Conservation (phyloP, 169 alveolate species). For the Plasmodium gallinaceum region DNA sequence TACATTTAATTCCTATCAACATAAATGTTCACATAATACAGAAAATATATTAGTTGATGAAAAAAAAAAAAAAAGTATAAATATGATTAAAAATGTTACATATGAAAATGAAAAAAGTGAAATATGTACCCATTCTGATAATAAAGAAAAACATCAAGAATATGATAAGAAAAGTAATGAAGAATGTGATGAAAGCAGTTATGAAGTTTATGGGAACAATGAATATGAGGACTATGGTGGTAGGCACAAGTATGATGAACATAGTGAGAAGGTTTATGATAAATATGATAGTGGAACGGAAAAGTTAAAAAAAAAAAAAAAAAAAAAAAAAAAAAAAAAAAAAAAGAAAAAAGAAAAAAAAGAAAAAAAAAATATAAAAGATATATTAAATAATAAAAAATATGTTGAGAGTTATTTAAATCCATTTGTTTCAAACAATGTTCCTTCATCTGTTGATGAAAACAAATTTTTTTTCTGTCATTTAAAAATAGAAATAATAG, state of each 20-base stretch:
- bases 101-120: constrained; percentile 15
- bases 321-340: constrained; percentile 7
- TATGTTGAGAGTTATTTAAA: constrained; percentile 48
- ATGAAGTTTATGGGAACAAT: background rate
- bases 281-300: background rate
- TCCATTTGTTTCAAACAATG: constrained; percentile 55
- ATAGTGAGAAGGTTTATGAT: background rate
- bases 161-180: background rate
- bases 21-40: background rate
- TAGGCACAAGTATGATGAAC: background rate
- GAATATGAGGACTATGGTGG: background rate
- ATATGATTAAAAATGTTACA: too few relatives aligned
- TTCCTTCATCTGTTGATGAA: constrained; percentile 68
- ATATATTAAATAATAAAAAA: constrained; percentile 37
- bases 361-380: constrained; percentile 28
- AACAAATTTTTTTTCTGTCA: constrained; percentile 58
- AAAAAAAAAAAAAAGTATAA: background rate
- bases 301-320: constrained; percentile 15
- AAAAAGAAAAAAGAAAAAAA: constrained; percentile 21
- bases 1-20: too few relatives aligned
- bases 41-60: background rate
- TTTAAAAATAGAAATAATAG: constrained; percentile 58
- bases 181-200: background rate
- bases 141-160: background rate
- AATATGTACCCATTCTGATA: background rate